A percentile compares a stretch with the other conserved stretches of the same genome.
These are phyloP conservation scores for Crinitomyces ghanaensis DNA, from an alignment of 805 yeast genomes.

Conservation along the genomic window DNA sequence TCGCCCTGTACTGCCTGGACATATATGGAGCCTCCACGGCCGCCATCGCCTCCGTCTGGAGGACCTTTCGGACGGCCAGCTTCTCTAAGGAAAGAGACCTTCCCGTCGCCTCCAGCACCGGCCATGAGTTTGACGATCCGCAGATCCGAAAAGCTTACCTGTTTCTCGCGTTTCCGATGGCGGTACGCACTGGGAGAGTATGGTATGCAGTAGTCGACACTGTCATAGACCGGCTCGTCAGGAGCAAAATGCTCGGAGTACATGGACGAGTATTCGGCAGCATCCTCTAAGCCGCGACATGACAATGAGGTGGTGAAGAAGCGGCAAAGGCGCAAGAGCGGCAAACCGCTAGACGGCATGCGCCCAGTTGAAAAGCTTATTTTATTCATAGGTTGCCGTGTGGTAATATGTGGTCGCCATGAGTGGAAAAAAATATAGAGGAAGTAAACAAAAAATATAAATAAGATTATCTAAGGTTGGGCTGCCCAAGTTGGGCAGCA, in stretches of 20 bases:
- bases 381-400: too few relatives aligned
- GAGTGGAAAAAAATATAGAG: too few relatives aligned
- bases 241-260: conserved; percentile 7
- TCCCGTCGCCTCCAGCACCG: conserved; percentile 87
- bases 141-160: conserved; percentile 43
- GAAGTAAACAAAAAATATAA: too few relatives aligned
- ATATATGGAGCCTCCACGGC: conserved; percentile 79
- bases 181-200: conserved; percentile 14
- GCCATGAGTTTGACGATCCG: conserved; percentile 54
- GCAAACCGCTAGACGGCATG: neutral
- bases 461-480: too few relatives aligned
- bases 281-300: conserved; percentile 6
- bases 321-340: conserved; percentile 1
- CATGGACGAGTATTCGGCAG: conserved; percentile 3
- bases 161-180: conserved; percentile 7
- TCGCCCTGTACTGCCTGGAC: conserved; percentile 68
- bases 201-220: conserved; percentile 12
- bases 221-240: conserved; percentile 3
- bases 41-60: conserved; percentile 99
- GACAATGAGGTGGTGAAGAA: conserved; percentile 1
- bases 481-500: too few relatives aligned
- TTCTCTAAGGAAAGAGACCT: conserved; percentile 75
- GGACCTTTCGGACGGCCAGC: conserved; percentile 82
- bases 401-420: too few relatives aligned
- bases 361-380: too few relatives aligned